phyloP scores from a whole-genome alignment of 2,329 filamentous ascomycete species.

The Phaeosphaeriaceae sp. region DNA sequence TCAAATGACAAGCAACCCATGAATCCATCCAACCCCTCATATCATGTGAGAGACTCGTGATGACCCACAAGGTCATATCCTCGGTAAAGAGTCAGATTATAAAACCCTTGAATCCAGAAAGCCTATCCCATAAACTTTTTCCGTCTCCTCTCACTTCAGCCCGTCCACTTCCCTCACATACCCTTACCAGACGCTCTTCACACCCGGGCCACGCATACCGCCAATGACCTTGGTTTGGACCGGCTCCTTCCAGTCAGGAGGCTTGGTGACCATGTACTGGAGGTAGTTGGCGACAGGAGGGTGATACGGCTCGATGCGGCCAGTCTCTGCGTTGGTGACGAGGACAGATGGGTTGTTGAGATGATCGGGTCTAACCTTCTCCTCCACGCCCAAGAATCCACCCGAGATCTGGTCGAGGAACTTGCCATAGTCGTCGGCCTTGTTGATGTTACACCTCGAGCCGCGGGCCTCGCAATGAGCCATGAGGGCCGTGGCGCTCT shows the following conservation, averaged over 20 bases:
- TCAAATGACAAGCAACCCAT: no score
- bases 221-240: constrained; percentile 20
- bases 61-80: no score
- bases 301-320: constrained; percentile 30
- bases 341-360: constrained; percentile 29
- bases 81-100: no score
- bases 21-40: no score
- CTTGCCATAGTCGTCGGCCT: constrained; percentile 42
- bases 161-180: background rate
- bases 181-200: background rate
- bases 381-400: constrained; percentile 49
- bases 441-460: constrained; percentile 44
- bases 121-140: no score
- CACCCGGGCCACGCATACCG: background rate
- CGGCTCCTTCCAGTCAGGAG: constrained; percentile 42
- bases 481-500: constrained; percentile 47
- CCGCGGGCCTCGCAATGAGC: constrained; percentile 50
- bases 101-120: no score
- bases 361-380: constrained; percentile 42
- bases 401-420: constrained; percentile 52
- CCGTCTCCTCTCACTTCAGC: background rate
- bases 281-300: constrained; percentile 38
- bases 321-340: constrained; percentile 29
- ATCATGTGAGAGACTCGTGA: no score
- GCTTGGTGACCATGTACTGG: constrained; percentile 40